Conservation (phyloP, 345 rosid species). For the Boechera stricta region DNA sequence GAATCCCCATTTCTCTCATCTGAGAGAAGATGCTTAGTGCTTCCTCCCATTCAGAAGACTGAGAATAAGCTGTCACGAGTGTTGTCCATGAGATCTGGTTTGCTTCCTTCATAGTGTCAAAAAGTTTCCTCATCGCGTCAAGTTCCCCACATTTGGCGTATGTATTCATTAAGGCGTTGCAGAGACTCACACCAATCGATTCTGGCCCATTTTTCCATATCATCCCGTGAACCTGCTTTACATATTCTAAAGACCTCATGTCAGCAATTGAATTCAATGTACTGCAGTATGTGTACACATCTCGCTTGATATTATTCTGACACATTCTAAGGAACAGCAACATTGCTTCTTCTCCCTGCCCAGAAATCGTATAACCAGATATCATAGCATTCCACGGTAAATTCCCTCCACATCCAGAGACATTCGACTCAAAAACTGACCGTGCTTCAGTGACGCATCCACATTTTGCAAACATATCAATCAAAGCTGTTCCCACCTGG, state of each 20-base stretch:
- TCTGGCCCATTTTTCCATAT: conserved; percentile 45
- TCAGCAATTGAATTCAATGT: conserved; percentile 47
- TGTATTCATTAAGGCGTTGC: conserved; percentile 53
- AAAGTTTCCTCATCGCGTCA: conserved; percentile 52
- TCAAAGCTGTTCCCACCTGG: conserved; percentile 53
- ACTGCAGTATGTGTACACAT: conserved; percentile 53
- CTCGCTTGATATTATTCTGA: conserved; percentile 39
- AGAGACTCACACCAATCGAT: conserved; percentile 33
- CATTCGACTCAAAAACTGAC: conserved; percentile 43
- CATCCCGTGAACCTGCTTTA: conserved; percentile 50
- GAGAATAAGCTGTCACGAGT: conserved; percentile 63
- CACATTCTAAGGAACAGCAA: conserved; percentile 48
- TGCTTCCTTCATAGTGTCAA: conserved; percentile 52
- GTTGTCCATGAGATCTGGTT: conserved; percentile 72
- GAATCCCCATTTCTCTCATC: conserved; percentile 53
- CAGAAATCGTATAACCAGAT: conserved; percentile 46
- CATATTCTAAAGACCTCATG: conserved; percentile 39
- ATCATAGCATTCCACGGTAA: conserved; percentile 58
- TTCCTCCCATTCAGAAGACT: conserved; percentile 51
- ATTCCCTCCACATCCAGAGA: conserved; percentile 31
- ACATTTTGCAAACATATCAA: conserved; percentile 56
- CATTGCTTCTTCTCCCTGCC: conserved; percentile 44
- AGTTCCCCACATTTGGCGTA: conserved; percentile 56
- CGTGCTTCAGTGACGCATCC: conserved; percentile 46
- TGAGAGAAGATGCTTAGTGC: conserved; percentile 53